Evolutionary conservation across 768 basidiomycete species (phyloP), one percentile per base, ranked within the genome.

Genomic region (Cystofilobasidium capitatum): DNA sequence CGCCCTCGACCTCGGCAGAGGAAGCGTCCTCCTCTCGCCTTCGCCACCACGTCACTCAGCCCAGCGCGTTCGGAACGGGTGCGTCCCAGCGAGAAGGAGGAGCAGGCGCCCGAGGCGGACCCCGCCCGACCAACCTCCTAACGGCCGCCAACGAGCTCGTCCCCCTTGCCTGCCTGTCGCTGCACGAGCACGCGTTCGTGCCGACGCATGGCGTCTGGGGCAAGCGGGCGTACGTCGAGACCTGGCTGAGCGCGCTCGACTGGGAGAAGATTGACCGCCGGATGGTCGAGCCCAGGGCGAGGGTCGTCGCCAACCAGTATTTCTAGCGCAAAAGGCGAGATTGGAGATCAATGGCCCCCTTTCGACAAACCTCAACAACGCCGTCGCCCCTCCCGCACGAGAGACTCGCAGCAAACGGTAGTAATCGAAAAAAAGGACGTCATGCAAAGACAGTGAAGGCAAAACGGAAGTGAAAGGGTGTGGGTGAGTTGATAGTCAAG

Each of bases 181-280:
- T 69, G 47, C 62, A 69, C 29, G 68, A 69, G 63, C 62, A 64
- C 45, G 68, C 68, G 20, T 69, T 42, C 45, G 44, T 69, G 57
- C 45, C 42, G 16, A 62, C 63, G 29, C 63, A 69, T n/a, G 68
- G 68, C 13, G 68, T 69, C 17, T 69, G 68, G 68, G 68, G 68
- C 14, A 69, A 69, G 58, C 45, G 51, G 17, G 62, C 57, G 26
- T 69, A 64, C 49, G 62, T 69, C 16, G 37, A 63, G 57, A 47
- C 57, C 35, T 69, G 68, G 68, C 36, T 69, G 45, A 51, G 36
- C 26, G 57, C 61, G n/a, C 42, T 69, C 26, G 68, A 69, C 42
- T 69, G 68, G 68, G 62, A 64, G 44, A 17, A 59, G 44, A 42
- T 69, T n/a, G 58, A 57, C 44, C 26, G 22, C 1, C 39, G 68